Evolutionary conservation across 2,329 filamentous ascomycete genomes (phyloP), one percentile per base, ranked within the genome.

Genomic region (Thermothelomyces thermophilus): DNA sequence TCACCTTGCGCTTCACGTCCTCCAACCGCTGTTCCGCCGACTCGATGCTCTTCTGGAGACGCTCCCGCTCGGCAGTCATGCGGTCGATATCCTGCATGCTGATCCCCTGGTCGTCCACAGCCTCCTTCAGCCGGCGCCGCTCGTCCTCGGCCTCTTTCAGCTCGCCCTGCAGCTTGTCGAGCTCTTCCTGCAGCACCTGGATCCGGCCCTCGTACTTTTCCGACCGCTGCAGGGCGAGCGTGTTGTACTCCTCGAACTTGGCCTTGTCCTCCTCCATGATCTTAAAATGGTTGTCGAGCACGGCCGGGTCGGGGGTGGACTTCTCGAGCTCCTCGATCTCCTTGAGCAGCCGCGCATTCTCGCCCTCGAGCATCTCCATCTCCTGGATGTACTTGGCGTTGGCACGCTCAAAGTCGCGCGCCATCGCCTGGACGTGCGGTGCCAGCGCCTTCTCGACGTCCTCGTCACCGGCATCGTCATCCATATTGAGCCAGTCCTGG

Each of bases 41-140:
- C 60, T 95, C 89, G 39, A 95, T 84, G 36, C 84, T 87, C 61
- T 86, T 90, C 57, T 95, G 88, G n/a, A 98, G 77, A 41, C 93
- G 83, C 63, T 98, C 93, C 46, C 90, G 84, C 67, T 98, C 93
- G 31, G 87, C 84, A 60, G 90, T 95, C 91, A 98, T 96, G 67
- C 93, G 89, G 76, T 98, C 93, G 64, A 98, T 97, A 77, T 98
- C 93, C 70, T 93, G 87, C 70, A 96, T 94, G 62, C 90, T 94
- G 65, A 98, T 90, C 2, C 93, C 93, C 64, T 95, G 89, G 59
- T 86, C 84, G 67, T 97, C 93, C 24, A 98, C 90, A 26, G 86
- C 83, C 52, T 85, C 83, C 66, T 97, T 91, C 9, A 98, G 76
- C 26, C 78, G 77, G 36, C 81, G 73, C 54, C 89, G 82, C 66